A percentile compares a stretch with the other conserved stretches of the same genome.
Evolutionary conservation across 495 filamentous ascomycete genomes (phyloP).

Genomic region (Trichodelitschia bisporula): DNA sequence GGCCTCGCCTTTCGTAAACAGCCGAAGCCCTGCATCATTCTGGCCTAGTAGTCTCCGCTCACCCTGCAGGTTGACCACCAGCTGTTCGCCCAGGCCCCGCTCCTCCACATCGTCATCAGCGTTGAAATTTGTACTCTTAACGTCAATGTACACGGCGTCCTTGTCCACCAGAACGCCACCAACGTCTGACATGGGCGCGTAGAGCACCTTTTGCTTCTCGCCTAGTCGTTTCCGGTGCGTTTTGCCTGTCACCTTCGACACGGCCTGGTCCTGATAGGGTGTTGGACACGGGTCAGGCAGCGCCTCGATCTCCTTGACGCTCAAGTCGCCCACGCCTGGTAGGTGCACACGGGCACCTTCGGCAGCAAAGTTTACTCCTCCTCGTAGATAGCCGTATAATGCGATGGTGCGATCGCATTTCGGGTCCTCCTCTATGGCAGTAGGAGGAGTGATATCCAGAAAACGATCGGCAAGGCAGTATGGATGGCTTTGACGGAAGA

Average conservation of each 20-base stretch:
- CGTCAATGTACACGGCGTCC: constrained; percentile 56
- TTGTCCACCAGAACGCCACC: constrained; percentile 71
- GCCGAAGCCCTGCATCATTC: constrained; percentile 49
- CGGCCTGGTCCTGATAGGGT: constrained; percentile 63
- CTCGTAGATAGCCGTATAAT: constrained; percentile 79
- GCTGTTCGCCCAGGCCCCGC: constrained; percentile 72
- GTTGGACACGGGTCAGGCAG: constrained; percentile 92
- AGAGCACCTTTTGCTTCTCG: constrained; percentile 86
- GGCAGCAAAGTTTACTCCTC: constrained; percentile 85
- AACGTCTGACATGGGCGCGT: constrained; percentile 94
- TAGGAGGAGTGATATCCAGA: constrained; percentile 81
- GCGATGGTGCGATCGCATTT: constrained; percentile 80
- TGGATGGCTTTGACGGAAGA: constrained; percentile 94
- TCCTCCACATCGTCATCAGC: constrained; percentile 35
- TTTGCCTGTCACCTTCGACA: constrained; percentile 63
- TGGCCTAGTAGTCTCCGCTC: constrained; percentile 66
- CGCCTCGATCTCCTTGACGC: constrained; percentile 57
- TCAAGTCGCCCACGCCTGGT: constrained; percentile 81
- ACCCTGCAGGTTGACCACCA: constrained; percentile 72
- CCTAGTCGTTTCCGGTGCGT: constrained; percentile 48
- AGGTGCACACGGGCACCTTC: constrained; percentile 76
- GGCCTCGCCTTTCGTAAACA: constrained; percentile 56
- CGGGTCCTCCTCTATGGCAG: constrained; percentile 58
- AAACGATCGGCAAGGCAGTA: constrained; percentile 86
- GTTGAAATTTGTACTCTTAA: constrained; percentile 56